Conservation (phyloP, 768 basidiomycete species). For the Kwoniella bestiolae region DNA sequence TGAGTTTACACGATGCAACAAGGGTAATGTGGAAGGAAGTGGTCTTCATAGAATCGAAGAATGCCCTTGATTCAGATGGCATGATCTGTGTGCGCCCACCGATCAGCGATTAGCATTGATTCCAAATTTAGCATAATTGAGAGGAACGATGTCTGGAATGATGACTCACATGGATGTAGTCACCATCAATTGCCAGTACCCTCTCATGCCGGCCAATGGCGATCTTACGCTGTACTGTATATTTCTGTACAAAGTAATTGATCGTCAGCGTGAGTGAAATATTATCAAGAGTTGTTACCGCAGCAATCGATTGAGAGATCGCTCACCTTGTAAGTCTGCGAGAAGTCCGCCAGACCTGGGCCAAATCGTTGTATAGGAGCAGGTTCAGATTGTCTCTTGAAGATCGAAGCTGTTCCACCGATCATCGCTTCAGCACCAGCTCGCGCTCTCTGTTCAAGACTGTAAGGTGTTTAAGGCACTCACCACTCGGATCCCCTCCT, state of each 20-base stretch:
- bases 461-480: neutral
- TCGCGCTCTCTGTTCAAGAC: neutral
- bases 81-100: slow-evolving; percentile 67
- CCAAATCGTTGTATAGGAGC: slow-evolving; percentile 62
- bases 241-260: slow-evolving; percentile 66
- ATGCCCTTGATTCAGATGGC: slow-evolving; percentile 78
- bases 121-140: too few species aligned
- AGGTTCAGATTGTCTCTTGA: slow-evolving; percentile 82
- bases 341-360: slow-evolving; percentile 71
- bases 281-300: too few species aligned
- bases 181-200: slow-evolving; percentile 89
- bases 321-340: slow-evolving; percentile 80
- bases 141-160: neutral
- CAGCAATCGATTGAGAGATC: neutral
- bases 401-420: slow-evolving; percentile 77
- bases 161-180: slow-evolving; percentile 76
- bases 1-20: slow-evolving; percentile 78
- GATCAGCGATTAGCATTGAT: neutral
- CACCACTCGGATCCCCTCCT: slow-evolving; percentile 86
- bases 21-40: slow-evolving; percentile 89
- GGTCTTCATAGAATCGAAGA: slow-evolving; percentile 88
- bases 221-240: slow-evolving; percentile 87
- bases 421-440: neutral
- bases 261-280: too few species aligned
- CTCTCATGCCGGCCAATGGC: slow-evolving; percentile 91